A percentile compares a stretch with the other conserved stretches of the same genome.
These are phyloP conservation scores for Tilletiaria anomala DNA, from an alignment of 1,284 basidiomycete genomes.

Conservation along the genomic window DNA sequence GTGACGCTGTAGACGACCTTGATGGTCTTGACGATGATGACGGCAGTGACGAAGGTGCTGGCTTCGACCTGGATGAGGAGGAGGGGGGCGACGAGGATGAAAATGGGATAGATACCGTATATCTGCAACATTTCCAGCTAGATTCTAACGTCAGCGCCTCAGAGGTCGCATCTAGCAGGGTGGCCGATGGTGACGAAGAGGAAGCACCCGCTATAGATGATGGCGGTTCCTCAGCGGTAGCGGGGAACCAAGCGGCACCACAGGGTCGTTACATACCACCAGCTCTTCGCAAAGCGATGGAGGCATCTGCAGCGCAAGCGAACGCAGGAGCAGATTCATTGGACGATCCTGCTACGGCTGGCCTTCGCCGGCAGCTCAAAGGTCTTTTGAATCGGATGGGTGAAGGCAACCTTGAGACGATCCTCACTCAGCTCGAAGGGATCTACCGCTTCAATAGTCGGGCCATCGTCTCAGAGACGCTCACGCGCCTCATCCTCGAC, in stretches of 20 bases:
- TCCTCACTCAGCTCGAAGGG: conserved; percentile 62
- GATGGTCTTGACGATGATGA: background rate
- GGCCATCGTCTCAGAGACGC: conserved; percentile 66
- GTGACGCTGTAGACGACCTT: conserved; percentile 3
- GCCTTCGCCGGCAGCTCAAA: conserved; percentile 65
- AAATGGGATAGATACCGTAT: conserved; percentile 2
- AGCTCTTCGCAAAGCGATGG: conserved; percentile 42
- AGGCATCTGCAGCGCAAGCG: conserved; percentile 21
- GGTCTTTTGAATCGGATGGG: conserved; percentile 73
- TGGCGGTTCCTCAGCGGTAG: too few relatives aligned
- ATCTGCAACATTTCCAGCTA: too few relatives aligned
- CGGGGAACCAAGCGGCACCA: too few relatives aligned
- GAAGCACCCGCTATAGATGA: conserved; percentile 1
- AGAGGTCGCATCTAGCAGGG: too few relatives aligned
- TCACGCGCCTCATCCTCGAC: conserved; percentile 65
- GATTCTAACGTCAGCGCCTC: too few relatives aligned
- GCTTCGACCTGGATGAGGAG: conserved; percentile 10
- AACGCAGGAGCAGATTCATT: conserved; percentile 1
- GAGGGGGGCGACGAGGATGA: conserved; percentile 7
- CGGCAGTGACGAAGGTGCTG: conserved; percentile 3
- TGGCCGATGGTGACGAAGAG: conserved; percentile 2
- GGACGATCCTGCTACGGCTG: conserved; percentile 55
- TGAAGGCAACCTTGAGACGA: conserved; percentile 73
- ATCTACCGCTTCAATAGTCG: conserved; percentile 65
- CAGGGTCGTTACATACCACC: conserved; percentile 48